phyloP scores from a whole-genome alignment of 2,329 filamentous ascomycete species.

The Talaromyces funiculosus region DNA sequence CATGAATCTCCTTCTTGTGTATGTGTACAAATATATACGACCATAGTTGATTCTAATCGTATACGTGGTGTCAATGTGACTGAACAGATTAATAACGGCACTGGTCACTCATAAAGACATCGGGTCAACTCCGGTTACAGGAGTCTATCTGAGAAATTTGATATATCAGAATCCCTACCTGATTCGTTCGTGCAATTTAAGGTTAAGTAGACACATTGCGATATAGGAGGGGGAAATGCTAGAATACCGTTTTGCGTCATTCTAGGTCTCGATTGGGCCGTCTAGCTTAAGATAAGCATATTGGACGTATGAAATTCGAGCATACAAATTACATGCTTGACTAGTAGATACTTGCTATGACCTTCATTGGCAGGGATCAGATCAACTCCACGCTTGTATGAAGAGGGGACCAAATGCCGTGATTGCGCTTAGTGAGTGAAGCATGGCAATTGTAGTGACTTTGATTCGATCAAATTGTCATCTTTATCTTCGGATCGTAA shows the following conservation, averaged over 20 bases:
- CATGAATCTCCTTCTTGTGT: background rate
- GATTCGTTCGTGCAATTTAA: background rate
- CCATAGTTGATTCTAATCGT: background rate
- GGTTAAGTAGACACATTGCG: background rate
- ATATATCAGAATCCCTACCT: background rate
- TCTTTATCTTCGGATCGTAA: background rate
- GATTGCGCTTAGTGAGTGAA: background rate
- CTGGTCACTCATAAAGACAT: constrained; percentile 1
- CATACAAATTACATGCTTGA: background rate
- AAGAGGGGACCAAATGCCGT: constrained; percentile 3
- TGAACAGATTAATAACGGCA: background rate
- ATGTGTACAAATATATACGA: background rate
- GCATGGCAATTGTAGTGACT: background rate
- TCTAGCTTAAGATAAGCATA: background rate
- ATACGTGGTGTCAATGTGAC: background rate
- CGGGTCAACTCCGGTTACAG: constrained; percentile 7
- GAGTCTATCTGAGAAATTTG: constrained; percentile 1
- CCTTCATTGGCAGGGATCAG: background rate
- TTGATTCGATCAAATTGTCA: background rate
- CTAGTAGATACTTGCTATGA: background rate
- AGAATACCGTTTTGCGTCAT: background rate
- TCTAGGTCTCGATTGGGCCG: background rate
- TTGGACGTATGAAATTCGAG: background rate
- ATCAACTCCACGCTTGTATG: background rate
- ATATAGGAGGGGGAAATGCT: background rate